Evolutionary conservation across 768 basidiomycete genomes (phyloP).

Genomic region (Naganishia vaughanmartiniae): DNA sequence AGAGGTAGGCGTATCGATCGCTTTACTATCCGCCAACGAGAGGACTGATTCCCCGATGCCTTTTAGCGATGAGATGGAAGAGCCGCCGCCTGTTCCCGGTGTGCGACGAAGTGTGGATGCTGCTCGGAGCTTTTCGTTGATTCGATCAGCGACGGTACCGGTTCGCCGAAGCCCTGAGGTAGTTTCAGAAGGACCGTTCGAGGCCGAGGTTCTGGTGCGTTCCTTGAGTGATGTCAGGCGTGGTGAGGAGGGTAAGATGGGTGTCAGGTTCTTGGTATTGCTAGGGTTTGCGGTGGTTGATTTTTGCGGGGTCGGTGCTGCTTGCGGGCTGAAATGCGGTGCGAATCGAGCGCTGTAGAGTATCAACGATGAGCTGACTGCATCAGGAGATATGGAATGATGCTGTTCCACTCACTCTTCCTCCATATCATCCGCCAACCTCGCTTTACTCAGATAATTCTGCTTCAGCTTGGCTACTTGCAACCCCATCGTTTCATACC

Average conservation of each 20-base stretch:
- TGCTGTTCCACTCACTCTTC: constrained; percentile 69
- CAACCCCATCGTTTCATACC: constrained; percentile 50
- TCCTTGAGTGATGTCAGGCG: constrained; percentile 11
- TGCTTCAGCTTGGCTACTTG: constrained; percentile 57
- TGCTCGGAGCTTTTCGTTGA: constrained; percentile 69
- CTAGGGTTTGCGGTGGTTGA: not conserved
- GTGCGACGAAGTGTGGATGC: constrained; percentile 27
- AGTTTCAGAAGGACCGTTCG: constrained; percentile 15
- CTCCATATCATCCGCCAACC: constrained; percentile 84
- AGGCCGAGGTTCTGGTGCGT: not conserved
- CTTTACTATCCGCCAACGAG: constrained; percentile 17
- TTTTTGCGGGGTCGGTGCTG: constrained; percentile 1
- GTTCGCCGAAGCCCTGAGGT: constrained; percentile 57
- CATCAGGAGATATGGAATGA: not conserved
- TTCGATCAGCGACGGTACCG: constrained; percentile 80
- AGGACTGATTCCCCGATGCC: constrained; percentile 8
- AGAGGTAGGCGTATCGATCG: constrained; percentile 54
- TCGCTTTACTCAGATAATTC: constrained; percentile 71
- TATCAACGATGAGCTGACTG: not conserved
- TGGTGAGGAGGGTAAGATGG: constrained; percentile 15
- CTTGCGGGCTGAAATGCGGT: constrained; percentile 58
- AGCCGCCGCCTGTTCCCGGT: not conserved
- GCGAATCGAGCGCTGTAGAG: constrained; percentile 75
- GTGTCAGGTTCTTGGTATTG: constrained; percentile 19
- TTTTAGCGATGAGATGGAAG: constrained; percentile 8